A percentile compares a stretch with the other conserved stretches of the same genome.
Evolutionary conservation across 192 early-diverging fungal genomes (phyloP).

Genomic region (Coemansia sp.): DNA sequence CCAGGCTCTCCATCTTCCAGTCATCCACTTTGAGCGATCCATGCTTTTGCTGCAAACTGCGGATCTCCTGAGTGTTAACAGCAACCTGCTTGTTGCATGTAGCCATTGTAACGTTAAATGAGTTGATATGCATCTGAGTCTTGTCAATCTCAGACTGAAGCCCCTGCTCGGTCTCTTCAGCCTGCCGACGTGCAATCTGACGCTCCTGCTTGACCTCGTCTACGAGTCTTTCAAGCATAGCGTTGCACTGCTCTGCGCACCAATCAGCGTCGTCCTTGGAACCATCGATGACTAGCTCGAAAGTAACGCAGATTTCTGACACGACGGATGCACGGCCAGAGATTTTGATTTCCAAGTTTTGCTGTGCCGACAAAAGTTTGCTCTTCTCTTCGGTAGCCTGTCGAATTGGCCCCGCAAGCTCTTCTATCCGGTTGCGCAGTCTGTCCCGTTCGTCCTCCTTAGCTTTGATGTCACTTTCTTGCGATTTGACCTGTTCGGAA

Average conservation of each 20-base stretch:
- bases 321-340: constrained; percentile 18
- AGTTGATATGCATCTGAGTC: constrained; percentile 32
- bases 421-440: constrained; percentile 14
- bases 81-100: constrained; percentile 21
- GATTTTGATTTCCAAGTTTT: constrained; percentile 30
- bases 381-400: constrained; percentile 11
- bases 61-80: constrained; percentile 21
- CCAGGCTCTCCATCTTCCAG: not conserved
- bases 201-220: constrained; percentile 50
- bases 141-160: constrained; percentile 33
- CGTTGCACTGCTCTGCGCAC: constrained; percentile 15
- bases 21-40: constrained; percentile 22
- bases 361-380: constrained; percentile 27
- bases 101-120: constrained; percentile 17
- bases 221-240: constrained; percentile 33
- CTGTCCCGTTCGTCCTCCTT: constrained; percentile 24
- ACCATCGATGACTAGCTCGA: constrained; percentile 5
- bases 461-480: constrained; percentile 30
- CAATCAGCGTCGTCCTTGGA: constrained; percentile 15
- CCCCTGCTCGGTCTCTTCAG: constrained; percentile 15
- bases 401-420: not conserved
- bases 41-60: constrained; percentile 16
- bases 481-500: constrained; percentile 27
- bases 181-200: constrained; percentile 15
- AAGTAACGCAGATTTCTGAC: constrained; percentile 14